These are phyloP conservation scores for Clohesyomyces aquaticus DNA, from an alignment of 495 filamentous ascomycete species.

Conservation along the genomic window DNA sequence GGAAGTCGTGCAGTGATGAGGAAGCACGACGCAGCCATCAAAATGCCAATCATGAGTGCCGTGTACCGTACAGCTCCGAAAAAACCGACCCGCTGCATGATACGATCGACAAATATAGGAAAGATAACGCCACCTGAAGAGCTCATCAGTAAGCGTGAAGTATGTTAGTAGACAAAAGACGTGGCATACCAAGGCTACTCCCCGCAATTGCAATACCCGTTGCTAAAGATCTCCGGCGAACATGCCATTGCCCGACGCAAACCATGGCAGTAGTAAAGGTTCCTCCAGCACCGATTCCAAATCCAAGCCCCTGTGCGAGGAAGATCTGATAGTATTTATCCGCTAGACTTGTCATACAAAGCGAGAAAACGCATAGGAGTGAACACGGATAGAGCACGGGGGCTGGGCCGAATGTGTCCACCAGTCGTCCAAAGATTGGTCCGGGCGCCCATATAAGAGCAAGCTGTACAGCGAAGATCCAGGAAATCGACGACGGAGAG, in stretches of 20 bases:
- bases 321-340: constrained; percentile 56
- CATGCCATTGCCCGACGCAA: constrained; percentile 52
- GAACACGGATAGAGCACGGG: constrained; percentile 31
- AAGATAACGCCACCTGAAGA: constrained; percentile 70
- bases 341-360: constrained; percentile 49
- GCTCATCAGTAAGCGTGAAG: no score
- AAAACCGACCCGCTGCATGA: constrained; percentile 2
- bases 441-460: constrained; percentile 44
- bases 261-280: constrained; percentile 51
- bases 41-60: constrained; percentile 5
- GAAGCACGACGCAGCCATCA: neutral
- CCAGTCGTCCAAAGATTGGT: constrained; percentile 52
- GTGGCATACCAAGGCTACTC: constrained; percentile 42
- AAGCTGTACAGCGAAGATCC: constrained; percentile 41
- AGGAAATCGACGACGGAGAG: constrained; percentile 32
- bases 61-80: constrained; percentile 5
- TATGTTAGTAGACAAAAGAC: no score
- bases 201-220: constrained; percentile 71
- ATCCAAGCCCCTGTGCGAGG: constrained; percentile 49
- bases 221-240: constrained; percentile 56
- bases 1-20: neutral
- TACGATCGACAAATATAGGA: constrained; percentile 61
- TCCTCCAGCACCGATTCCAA: constrained; percentile 51
- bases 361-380: constrained; percentile 44
- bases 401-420: constrained; percentile 37